Evolutionary conservation across 2,329 filamentous ascomycete genomes (phyloP).

Genomic region (Simplicillium aogashimaense): DNA sequence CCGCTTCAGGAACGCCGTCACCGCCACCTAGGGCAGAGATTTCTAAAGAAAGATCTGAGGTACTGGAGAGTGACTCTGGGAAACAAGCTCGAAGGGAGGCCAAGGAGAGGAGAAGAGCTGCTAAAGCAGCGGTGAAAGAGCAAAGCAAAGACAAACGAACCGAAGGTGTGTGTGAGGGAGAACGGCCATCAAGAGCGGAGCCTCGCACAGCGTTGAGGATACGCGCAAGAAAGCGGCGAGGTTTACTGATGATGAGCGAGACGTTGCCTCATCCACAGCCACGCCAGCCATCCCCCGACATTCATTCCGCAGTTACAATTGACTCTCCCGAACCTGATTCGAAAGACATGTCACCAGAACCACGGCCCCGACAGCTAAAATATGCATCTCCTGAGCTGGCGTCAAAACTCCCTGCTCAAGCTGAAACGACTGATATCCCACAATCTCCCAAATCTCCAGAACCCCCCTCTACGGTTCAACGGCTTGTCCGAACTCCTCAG

Average conservation of each 20-base stretch:
- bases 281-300: no score
- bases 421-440: no score
- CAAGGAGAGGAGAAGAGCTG: background rate
- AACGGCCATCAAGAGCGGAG: background rate
- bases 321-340: background rate
- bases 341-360: background rate
- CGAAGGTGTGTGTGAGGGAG: no score
- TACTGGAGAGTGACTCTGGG: no score
- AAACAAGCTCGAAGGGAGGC: background rate
- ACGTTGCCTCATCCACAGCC: background rate
- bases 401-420: no score
- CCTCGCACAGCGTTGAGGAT: constrained; percentile 5
- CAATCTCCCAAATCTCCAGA: no score
- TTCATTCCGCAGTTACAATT: background rate
- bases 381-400: background rate
- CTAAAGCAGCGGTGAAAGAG: background rate
- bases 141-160: background rate
- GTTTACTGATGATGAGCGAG: constrained; percentile 5
- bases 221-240: constrained; percentile 5
- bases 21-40: no score
- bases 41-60: no score
- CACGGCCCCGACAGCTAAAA: background rate
- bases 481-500: no score
- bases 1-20: no score
- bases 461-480: no score